phyloP scores from a whole-genome alignment of 441 rosid genomes.

The Erysimum pusillum region DNA sequence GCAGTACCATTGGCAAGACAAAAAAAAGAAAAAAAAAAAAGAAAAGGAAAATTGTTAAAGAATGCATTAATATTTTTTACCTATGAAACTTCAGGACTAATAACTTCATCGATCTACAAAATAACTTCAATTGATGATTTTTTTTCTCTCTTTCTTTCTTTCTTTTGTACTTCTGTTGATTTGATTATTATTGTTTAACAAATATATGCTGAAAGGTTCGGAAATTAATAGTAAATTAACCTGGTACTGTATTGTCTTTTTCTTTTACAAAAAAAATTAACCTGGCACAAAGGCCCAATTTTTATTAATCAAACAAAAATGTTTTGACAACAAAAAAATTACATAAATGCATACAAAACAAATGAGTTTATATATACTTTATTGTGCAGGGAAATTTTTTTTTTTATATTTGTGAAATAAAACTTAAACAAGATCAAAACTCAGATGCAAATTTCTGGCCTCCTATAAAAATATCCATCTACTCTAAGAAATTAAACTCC shows the following conservation, averaged over 20 bases:
- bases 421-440: background rate
- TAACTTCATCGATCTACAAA: constrained; percentile 2
- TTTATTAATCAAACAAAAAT: background rate
- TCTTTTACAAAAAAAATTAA: no score
- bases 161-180: background rate
- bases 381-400: background rate
- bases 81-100: background rate
- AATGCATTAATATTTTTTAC: background rate
- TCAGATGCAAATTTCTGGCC: background rate
- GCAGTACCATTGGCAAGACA: background rate
- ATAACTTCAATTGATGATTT: background rate
- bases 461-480: background rate
- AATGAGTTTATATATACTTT: background rate
- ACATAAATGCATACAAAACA: background rate
- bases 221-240: no score
- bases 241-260: no score
- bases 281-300: background rate
- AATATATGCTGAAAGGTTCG: background rate
- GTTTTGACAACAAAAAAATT: background rate
- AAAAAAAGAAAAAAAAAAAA: background rate
- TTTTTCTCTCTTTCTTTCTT: background rate
- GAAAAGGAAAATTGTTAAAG: background rate
- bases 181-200: background rate
- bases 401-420: background rate
- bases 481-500: constrained; percentile 1